Evolutionary conservation across 257 asterid genomes (phyloP), one percentile per base, ranked within the genome.

Genomic region (Avicennia marina): DNA sequence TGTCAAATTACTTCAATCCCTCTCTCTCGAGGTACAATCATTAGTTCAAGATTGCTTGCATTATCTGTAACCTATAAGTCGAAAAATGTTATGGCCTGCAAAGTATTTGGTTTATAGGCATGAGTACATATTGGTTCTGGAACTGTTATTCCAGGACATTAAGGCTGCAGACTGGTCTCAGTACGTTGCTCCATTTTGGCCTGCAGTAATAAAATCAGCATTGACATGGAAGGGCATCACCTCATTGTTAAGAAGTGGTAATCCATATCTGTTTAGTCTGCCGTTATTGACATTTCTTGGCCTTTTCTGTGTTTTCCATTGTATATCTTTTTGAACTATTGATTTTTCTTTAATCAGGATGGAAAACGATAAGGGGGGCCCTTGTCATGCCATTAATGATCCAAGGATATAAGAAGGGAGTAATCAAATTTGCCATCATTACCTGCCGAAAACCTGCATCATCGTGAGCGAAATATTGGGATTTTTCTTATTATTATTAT

Each of bases 181-280:
- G 41, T 47, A 76, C 49, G 96, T 93, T 10, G 99, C 97, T 56
- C 99, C 99, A 6, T 93, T 93, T 65, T 93, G 99, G 97, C 97
- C 97, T 6, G 99, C 97, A 16, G 97, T 93, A 3, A 82, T 93
- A 57, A 82, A 71, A 53, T 75, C 95, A 8, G 97, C 97, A 51
- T 58, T 93, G 65, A 64, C 97, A 52, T 93, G 96, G 97, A 84
- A 78, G 73, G 97, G 99, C 59, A 57, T 93, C 63, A 78, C 89
- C 64, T 93, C 98, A 38, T 51, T 89, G 72, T 52, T 89, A 36
- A 75, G 65, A 56, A 77, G 87, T 64, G 99, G 99, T 93, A 78
- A 79, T 54, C 34, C 39, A 25, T 34, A 38, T 58, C 22, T 69
- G 8, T 40, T 3, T 15, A 16, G 2, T 6, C 11, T 33, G 21